Base-by-base conservation (phyloP, 106 monocot species). In the Acorus calamus region DNA sequence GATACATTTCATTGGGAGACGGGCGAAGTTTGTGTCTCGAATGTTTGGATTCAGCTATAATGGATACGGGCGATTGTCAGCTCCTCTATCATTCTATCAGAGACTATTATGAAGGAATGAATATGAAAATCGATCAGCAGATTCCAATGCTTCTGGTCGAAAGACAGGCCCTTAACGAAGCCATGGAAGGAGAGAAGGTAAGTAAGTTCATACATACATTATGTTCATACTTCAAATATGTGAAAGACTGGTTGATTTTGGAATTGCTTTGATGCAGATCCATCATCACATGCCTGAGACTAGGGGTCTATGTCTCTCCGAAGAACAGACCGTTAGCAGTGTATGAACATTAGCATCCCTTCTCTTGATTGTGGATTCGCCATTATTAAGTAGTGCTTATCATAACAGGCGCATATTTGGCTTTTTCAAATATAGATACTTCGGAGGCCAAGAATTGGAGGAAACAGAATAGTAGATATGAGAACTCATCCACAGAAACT, bases 151-250 rank as follows among this genome's bases (percentile, higher is more conserved):
- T 96, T 50, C 76, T 96, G 66, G 96, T 96, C 12, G 87, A 96
- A 74, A 87, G 96, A 53, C 87, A 96, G 67, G 96, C 91, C 28
- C 96, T 96, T 64, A 96, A 96, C 66, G 96, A 96, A 80, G 96
- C 96, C 61, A 85, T 96, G 76, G 87, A 96, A 84, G 91, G 96
- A 61, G 96, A 96, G 65, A 96, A 85, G n/a, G n/a, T n/a, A n/a
- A 75, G 96, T 90, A 75, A 71, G 79, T 64, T 68, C 28, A 28
- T 28, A 28, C 28, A 28, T 28, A 28, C 28, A 28, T 28, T 28
- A 28, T 28, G 28, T 28, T 28, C 28, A 28, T 28, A 28, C 28
- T 28, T 28, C 28, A 28, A 28, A 28, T 28, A 28, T 28, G 28
- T 28, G 28, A 28, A 28, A 28, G 28, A 28, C 28, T 28, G 28